phyloP scores from a whole-genome alignment of 805 yeast genomes.

The Candida montana region DNA sequence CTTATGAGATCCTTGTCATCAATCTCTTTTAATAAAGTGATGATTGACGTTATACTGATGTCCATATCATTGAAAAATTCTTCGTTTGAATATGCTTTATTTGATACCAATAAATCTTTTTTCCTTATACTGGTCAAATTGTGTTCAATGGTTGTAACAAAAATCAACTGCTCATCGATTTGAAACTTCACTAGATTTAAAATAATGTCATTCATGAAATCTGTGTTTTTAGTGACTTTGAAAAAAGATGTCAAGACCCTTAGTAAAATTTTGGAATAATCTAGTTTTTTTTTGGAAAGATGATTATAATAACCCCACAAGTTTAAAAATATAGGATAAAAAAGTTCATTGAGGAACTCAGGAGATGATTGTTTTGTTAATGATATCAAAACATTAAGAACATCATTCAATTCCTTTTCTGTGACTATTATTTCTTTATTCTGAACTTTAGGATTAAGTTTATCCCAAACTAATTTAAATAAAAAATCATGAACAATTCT shows the following conservation, averaged over 20 bases:
- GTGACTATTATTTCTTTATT: slow-evolving; percentile 30
- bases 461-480: slow-evolving; percentile 43
- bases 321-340: slow-evolving; percentile 25
- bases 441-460: slow-evolving; percentile 33
- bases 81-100: slow-evolving; percentile 17
- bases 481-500: slow-evolving; percentile 55
- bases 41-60: slow-evolving; percentile 33
- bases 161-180: slow-evolving; percentile 32
- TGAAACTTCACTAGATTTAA: slow-evolving; percentile 27
- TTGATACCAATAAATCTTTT: slow-evolving; percentile 1
- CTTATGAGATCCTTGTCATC: slow-evolving; percentile 40
- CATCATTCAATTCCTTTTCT: slow-evolving; percentile 52
- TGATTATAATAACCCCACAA: slow-evolving; percentile 35
- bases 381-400: slow-evolving; percentile 60
- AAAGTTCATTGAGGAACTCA: slow-evolving; percentile 31
- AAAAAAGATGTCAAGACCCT: slow-evolving; percentile 31
- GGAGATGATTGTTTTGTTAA: slow-evolving; percentile 41
- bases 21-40: slow-evolving; percentile 43
- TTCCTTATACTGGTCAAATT: slow-evolving; percentile 31
- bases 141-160: slow-evolving; percentile 30
- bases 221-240: slow-evolving; percentile 24
- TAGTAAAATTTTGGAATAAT: slow-evolving; percentile 27
- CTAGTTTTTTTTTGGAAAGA: slow-evolving; percentile 25
- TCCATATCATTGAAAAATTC: slow-evolving; percentile 41
- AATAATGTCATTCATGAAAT: slow-evolving; percentile 23